Conservation (phyloP, 1,284 basidiomycete genomes). For the Ganoderma sinense region DNA sequence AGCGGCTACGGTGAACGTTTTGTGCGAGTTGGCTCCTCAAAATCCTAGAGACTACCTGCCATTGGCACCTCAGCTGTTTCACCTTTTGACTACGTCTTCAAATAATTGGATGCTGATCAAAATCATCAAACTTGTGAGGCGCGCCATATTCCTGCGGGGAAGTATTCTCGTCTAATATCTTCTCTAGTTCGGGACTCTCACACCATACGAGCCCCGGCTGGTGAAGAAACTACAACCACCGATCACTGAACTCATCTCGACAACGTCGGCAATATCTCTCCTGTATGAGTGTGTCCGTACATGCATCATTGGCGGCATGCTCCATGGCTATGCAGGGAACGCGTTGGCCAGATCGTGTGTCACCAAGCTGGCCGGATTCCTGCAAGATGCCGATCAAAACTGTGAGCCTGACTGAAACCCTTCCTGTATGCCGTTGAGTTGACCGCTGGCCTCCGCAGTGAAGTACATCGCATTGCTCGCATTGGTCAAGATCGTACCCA, state of each 20-base stretch:
- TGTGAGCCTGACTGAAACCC: slow-evolving; percentile 53
- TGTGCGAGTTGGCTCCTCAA: slow-evolving; percentile 90
- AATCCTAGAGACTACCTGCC: slow-evolving; percentile 83
- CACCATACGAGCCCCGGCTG: slow-evolving; percentile 91
- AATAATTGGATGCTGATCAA: slow-evolving; percentile 99
- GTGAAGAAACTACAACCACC: slow-evolving; percentile 95
- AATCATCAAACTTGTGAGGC: slow-evolving; percentile 90
- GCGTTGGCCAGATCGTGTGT: slow-evolving; percentile 89
- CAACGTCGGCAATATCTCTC: slow-evolving; percentile 94
- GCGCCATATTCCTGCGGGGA: slow-evolving; percentile 15
- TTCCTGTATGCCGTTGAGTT: slow-evolving; percentile 9
- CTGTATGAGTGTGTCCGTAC: slow-evolving; percentile 99
- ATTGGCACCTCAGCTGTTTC: slow-evolving; percentile 93
- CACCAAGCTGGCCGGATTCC: slow-evolving; percentile 92
- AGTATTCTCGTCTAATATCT: slow-evolving; percentile 16
- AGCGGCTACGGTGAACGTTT: slow-evolving; percentile 91
- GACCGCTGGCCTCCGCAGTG: slow-evolving; percentile 57
- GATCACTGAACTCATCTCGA: slow-evolving; percentile 94
- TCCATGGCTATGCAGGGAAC: slow-evolving; percentile 82
- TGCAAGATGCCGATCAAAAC: slow-evolving; percentile 96
- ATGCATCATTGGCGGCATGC: slow-evolving; percentile 97
- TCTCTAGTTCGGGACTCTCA: slow-evolving; percentile 86
- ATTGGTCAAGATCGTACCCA: slow-evolving; percentile 94
- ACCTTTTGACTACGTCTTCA: slow-evolving; percentile 91
- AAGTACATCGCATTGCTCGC: slow-evolving; percentile 97